A percentile compares a stretch with the other conserved stretches of the same genome.
These are phyloP conservation scores for Cenchrus fungigraminus DNA, from an alignment of 176 grass and related monocot species.

Conservation along the genomic window DNA sequence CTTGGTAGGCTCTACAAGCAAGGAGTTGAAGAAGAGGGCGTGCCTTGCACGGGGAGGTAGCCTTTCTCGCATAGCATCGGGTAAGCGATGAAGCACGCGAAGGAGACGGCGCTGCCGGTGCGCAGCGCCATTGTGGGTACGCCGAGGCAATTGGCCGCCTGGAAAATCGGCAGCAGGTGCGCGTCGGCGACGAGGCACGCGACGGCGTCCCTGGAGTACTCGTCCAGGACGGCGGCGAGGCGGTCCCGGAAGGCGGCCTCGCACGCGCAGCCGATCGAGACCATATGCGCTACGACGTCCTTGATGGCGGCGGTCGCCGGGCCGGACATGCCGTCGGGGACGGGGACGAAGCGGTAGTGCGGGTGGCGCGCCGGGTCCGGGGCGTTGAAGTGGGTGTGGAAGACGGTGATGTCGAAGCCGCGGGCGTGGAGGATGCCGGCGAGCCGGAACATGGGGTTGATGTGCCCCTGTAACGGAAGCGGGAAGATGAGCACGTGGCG, in stretches of 20 bases:
- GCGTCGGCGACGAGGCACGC: constrained; percentile 45
- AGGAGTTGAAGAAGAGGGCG: too few species aligned
- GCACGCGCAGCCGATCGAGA: constrained; percentile 23
- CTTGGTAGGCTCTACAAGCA: too few species aligned
- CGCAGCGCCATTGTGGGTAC: constrained; percentile 33
- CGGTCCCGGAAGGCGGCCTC: constrained; percentile 39
- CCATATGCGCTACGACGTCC: not conserved
- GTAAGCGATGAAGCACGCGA: constrained; percentile 8
- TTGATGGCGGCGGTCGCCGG: not conserved
- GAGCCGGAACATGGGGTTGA: constrained; percentile 64
- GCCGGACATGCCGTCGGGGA: constrained; percentile 26
- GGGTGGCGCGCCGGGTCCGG: constrained; percentile 47
- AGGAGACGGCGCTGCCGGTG: constrained; percentile 45
- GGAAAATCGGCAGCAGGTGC: constrained; percentile 1
- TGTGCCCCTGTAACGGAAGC: constrained; percentile 55
- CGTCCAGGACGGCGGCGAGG: constrained; percentile 8
- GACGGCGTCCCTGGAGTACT: constrained; percentile 26
- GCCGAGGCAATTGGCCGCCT: constrained; percentile 11
- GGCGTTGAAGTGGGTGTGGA: constrained; percentile 56
- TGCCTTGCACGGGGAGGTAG: constrained; percentile 50
- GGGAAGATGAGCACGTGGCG: constrained; percentile 57
- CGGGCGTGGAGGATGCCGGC: constrained; percentile 47
- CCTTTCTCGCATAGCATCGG: constrained; percentile 44
- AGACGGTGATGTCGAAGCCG: constrained; percentile 50
- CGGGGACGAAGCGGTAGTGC: constrained; percentile 39